Evolutionary conservation across 2,329 filamentous ascomycete species (phyloP), one percentile per base, ranked within the genome.

Genomic region (Fusarium caatingaense): DNA sequence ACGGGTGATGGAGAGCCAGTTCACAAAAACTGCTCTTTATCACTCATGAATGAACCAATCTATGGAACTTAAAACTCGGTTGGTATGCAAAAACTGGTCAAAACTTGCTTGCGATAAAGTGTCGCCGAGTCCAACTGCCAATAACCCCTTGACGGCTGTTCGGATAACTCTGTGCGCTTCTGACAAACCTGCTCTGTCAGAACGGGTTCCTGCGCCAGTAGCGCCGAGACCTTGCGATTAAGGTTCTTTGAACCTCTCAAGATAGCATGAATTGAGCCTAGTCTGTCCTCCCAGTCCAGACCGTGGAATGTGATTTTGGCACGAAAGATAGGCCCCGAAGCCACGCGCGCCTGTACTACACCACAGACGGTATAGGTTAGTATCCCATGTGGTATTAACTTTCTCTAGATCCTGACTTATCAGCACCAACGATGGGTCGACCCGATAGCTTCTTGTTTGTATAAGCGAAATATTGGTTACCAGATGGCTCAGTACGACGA

Each of bases 181-280:
- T 50, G 41, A 54, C 44, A 37, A 34, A 32, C 16, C 23, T 46
- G 46, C 34, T 34, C 61, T 51, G 44, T 23, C 41, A 46, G 27
- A 16, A 30, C 59, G 67, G 67, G 66, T 69, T 62, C 66, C 49
- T 70, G 68, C 68, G 58, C 67, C 55, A 68, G 68, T 71, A 64
- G 55, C 37, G 64, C 49, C 41, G 45, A 56, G 16, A 15, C 40
- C 20, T 15, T 27, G 16, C 18, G 34, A 51, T 62, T 71, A 68
- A 59, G 37, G 58, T 70, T 72, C 64, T 7, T 18, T 71, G 62
- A 65, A 57, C 60, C 46, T 57, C 62, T 61, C 32, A 16, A 45
- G 55, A 49, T 15, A 56, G 46, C 56, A 67, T 58, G 37, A 34
- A 72, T 68, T 25, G 28, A 65, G 66, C 9, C 30, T 68, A 60